phyloP scores from a whole-genome alignment of 495 filamentous ascomycete genomes.

The Barbatosphaeria neglecta region DNA sequence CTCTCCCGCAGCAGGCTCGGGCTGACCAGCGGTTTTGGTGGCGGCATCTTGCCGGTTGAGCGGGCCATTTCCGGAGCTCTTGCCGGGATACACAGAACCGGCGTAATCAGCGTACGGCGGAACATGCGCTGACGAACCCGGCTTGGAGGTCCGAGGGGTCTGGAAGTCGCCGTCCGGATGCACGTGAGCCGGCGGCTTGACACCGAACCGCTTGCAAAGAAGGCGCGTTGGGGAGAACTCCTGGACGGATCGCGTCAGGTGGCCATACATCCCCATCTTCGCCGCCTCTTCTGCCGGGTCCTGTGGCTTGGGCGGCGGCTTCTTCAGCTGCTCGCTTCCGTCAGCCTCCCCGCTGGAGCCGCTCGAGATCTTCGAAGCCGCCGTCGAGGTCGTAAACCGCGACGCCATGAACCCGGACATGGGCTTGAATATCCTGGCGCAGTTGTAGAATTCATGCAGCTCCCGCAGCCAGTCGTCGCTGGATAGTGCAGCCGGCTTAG shows the following conservation, averaged over 20 bases:
- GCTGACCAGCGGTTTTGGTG: slow-evolving; percentile 1
- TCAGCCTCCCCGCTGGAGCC: slow-evolving; percentile 10
- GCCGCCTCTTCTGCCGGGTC: slow-evolving; percentile 82
- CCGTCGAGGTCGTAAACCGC: slow-evolving; percentile 70
- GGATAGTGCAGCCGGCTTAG: slow-evolving; percentile 35
- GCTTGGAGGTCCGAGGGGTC: slow-evolving; percentile 10
- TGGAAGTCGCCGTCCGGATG: slow-evolving; percentile 43
- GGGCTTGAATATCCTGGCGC: slow-evolving; percentile 85
- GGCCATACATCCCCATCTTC: slow-evolving; percentile 85
- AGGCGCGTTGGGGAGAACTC: slow-evolving; percentile 74
- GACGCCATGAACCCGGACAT: slow-evolving; percentile 86
- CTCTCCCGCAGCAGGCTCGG: neutral
- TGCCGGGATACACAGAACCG: slow-evolving; percentile 19
- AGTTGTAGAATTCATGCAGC: slow-evolving; percentile 75
- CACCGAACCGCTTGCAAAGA: slow-evolving; percentile 86
- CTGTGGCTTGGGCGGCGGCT: slow-evolving; percentile 49
- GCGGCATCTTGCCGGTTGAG: neutral
- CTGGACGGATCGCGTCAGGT: slow-evolving; percentile 61
- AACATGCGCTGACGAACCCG: slow-evolving; percentile 29
- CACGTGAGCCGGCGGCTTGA: slow-evolving; percentile 64
- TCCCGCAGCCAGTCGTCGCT: slow-evolving; percentile 70
- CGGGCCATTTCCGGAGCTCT: slow-evolving; percentile 2
- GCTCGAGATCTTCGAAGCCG: slow-evolving; percentile 16
- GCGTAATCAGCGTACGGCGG: slow-evolving; percentile 4
- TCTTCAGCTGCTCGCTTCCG: slow-evolving; percentile 36